Percentiles rank a stretch among this genome's conserved stretches.
Conservation (phyloP, 331 rosid species). For the Prunus yedoensis region DNA sequence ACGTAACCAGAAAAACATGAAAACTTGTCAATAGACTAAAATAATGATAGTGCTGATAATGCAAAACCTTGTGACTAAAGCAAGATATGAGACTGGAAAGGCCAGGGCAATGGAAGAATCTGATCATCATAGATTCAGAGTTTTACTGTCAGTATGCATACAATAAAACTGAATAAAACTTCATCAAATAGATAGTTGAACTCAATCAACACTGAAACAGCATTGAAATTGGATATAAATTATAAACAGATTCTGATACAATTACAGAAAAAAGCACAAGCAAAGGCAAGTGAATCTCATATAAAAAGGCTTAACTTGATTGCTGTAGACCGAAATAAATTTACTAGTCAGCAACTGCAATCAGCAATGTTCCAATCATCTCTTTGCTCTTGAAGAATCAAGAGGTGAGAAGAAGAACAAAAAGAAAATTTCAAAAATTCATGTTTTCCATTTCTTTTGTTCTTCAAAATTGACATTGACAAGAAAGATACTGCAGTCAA, state of each 20-base stretch:
- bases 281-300: not conserved
- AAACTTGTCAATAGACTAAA: not conserved
- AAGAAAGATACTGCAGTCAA: not conserved
- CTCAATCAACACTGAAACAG: conserved; percentile 2
- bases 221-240: not conserved
- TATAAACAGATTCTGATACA: not conserved
- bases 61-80: not conserved
- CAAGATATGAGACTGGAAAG: not conserved
- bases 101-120: not conserved
- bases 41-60: not conserved
- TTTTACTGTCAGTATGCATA: not conserved
- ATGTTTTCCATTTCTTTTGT: not conserved
- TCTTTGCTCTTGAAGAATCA: not conserved
- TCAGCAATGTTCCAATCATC: conserved; percentile 1
- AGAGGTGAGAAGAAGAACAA: not conserved
- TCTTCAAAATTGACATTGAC: not conserved
- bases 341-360: not conserved
- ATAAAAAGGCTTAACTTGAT: not conserved
- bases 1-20: not conserved
- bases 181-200: not conserved
- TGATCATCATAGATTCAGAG: not conserved
- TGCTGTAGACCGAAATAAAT: not conserved
- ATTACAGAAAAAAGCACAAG: not conserved
- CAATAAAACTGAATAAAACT: not conserved
- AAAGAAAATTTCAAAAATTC: not conserved